These are phyloP conservation scores for Coniella vitis DNA, from an alignment of 2,329 filamentous ascomycete genomes.

Conservation along the genomic window DNA sequence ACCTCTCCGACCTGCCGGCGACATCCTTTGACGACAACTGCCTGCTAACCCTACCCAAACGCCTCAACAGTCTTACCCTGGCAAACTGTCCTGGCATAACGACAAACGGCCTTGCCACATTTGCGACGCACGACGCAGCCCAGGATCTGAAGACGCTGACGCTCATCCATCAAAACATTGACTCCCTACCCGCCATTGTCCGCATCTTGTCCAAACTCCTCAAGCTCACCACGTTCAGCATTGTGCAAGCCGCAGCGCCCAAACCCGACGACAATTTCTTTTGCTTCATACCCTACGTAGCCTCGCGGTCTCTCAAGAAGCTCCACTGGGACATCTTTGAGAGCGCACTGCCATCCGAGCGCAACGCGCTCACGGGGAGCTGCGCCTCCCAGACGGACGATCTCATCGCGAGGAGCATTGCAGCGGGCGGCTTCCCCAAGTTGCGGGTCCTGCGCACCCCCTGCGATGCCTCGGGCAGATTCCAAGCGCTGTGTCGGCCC, in stretches of 20 bases:
- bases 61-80: constrained; percentile 48
- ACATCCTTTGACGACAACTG: constrained; percentile 51
- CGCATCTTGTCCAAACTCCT: constrained; percentile 52
- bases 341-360: constrained; percentile 31
- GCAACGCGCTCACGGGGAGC: constrained; percentile 4
- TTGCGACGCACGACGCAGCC: constrained; percentile 44
- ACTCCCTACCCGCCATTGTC: constrained; percentile 49
- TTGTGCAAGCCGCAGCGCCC: constrained; percentile 50
- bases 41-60: constrained; percentile 44
- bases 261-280: constrained; percentile 47
- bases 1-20: constrained; percentile 49
- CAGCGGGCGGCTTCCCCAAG: constrained; percentile 53
- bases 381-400: constrained; percentile 45
- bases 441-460: constrained; percentile 56
- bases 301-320: constrained; percentile 43
- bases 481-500: constrained; percentile 64
- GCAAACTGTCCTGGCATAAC: constrained; percentile 50
- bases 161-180: constrained; percentile 49
- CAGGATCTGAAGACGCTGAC: constrained; percentile 41
- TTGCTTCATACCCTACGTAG: constrained; percentile 59
- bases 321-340: constrained; percentile 60
- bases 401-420: constrained; percentile 58
- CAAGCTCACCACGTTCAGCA: constrained; percentile 40
- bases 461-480: constrained; percentile 60
- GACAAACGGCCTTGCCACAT: constrained; percentile 47